Evolutionary conservation across 148 eudicot species (phyloP), one percentile per base, ranked within the genome.

Genomic region (Rhododendron vialii): DNA sequence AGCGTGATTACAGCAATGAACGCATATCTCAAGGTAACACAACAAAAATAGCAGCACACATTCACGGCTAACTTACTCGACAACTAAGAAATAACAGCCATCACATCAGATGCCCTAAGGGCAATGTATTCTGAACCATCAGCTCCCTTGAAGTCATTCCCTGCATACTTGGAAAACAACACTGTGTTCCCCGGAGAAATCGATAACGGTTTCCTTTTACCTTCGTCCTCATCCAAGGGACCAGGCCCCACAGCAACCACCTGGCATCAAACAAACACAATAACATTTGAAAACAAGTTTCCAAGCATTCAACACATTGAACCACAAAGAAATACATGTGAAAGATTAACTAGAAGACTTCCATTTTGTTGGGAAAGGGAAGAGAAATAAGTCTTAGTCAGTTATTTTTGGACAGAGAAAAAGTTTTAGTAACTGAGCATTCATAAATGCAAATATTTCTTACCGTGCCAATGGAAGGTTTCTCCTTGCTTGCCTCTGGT

Each of bases 401-500:
- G 73, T 81, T 11, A 35, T 17, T 33, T 59, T 53, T 35, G 65
- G n/a, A 53, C 65, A 8, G 30, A 81, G 0, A 35, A 35, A 35
- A 33, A 33, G 30, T n/a, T 55, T 2, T 35, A 35, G 22, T 33
- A 57, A 81, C 1, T 2, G 14, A 78, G 51, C 8, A 20, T 14
- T 45, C 18, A 78, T 9, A 41, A 50, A 50, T 15, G 13, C 13
- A 36, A 73, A 14, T 38, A 48, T 79, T 48, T 74, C 87, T 93
- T 92, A 96, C 98, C n/a, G 94, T 93, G 89, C 98, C 98, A 83
- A 92, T 87, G 75, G 98, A 94, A 57, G 98, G 98, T 90, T 93
- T 96, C 88, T 96, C 98, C 92, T 94, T 96, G 57, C 90, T 77
- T 80, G 98, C 93, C 83, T 93, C 94, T 0, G 98, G 94, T 78